Base-by-base conservation (phyloP, 2,329 filamentous ascomycete species). In the Rhexocercosporidium sp. region DNA sequence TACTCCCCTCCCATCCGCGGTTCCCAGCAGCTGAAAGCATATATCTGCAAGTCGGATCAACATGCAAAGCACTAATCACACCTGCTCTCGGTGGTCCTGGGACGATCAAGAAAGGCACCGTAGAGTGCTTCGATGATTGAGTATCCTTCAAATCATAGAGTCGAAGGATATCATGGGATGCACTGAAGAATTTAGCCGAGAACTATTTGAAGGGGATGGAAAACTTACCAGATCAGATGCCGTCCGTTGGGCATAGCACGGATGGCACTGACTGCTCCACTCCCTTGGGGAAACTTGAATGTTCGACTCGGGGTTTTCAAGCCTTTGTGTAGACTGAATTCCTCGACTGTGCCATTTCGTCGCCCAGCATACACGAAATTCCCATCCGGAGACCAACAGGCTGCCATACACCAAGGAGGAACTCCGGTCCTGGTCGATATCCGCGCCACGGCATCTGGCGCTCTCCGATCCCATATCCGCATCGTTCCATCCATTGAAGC, bases 381-480 rank as follows among this genome's bases (percentile, higher is more conserved):
- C 16, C 96, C 96, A 77, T 97, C 92, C 0, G 94, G 94, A 64
- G 92, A 95, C 96, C 96, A 99, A 81, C 94, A 97, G 0, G 94
- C 93, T 72, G 93, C 94, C 89, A 97, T 97, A 79, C 95, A 98
- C 95, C 95, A 99, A 0, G 95, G 96, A 0, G 96, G 95, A 0
- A 93, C 92, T 20, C 89, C 89, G 12, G 88, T 87, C 12, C 89
- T 84, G 20, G 92, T 92, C 1, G 85, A 84, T 65, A 98, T 95
- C 31, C 90, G 88, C 2, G 96, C 94, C 1, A 97, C 85, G 0
- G 95, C 91, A 41, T 90, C 86, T 0, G 87, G 86, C 70, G 92
- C 87, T 22, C 96, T 89, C 3, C 90, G 84, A 75, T 99, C 97
- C 95, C 96, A 99, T 71, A 99, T 89, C n/a, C 94, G 90, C 53